Evolutionary conservation across 257 asterid species (phyloP), one percentile per base, ranked within the genome.

Genomic region (Sherardia arvensis): DNA sequence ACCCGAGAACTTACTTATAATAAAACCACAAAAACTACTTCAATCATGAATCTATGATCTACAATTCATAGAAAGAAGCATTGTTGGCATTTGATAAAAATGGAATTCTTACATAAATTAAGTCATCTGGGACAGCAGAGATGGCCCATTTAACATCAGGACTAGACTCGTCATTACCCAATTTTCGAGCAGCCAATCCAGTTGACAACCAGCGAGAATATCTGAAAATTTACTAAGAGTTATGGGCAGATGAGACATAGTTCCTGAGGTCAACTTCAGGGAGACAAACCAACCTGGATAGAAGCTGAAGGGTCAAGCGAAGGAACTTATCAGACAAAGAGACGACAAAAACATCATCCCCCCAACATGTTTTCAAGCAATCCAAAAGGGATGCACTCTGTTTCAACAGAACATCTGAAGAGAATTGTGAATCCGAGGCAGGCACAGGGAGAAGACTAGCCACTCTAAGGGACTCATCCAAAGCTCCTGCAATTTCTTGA

Each of bases 401-500:
- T 84, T 77, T 86, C 74, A 93, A 76, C 59, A 77, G 76, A 53
- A 90, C 78, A 55, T 62, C 78, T 66, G 73, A 80, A 77, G 90
- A 79, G 61, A 64, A 66, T 68, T 73, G 78, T 68, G 68, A 71
- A 69, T 80, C 79, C 23, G 83, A 66, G 74, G 69, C 82, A 70
- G 74, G 81, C 72, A 83, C 71, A 15, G 81, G 79, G 40, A 55
- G 78, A 36, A 93, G 88, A 30, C 84, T 71, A 72, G 85, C 64
- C 72, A 69, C 79, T 82, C 66, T 65, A 62, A 93, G 96, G 56
- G 88, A 86, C 71, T 97, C 86, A 85, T 93, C 99, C 85, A 93
- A 73, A 76, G 88, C 83, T 73, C 97, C 96, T 8, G 97, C 99
- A 65, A 93, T 90, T 81, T 93, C 97, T 88, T 89, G 99, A 79